phyloP scores from a whole-genome alignment of 2,329 filamentous ascomycete species.

The Stemphylium beticola region DNA sequence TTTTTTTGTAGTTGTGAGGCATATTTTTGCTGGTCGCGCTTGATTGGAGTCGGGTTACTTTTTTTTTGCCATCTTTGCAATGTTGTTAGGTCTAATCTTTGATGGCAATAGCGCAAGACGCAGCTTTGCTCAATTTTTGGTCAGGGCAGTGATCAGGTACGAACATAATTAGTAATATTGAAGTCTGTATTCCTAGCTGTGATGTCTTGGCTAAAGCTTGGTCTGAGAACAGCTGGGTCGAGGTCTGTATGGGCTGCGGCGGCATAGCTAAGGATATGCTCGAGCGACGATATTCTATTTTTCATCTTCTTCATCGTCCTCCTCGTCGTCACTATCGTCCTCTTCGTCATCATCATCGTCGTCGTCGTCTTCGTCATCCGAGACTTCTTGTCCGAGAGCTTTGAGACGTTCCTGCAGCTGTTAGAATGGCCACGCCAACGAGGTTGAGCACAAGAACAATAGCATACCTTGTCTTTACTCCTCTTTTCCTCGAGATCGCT shows the following conservation, averaged over 20 bases:
- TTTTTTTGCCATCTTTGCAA: too few relatives aligned
- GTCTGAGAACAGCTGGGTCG: not conserved
- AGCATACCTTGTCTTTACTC: conserved; percentile 46
- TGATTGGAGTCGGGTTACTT: too few relatives aligned
- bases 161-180: not conserved
- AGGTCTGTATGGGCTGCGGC: not conserved
- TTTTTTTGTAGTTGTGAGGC: too few relatives aligned
- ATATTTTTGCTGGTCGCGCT: not conserved
- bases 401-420: conserved; percentile 54
- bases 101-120: too few relatives aligned
- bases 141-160: too few relatives aligned
- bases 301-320: conserved; percentile 2
- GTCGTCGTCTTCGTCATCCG: conserved; percentile 50
- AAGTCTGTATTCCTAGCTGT: not conserved
- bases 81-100: too few relatives aligned
- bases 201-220: not conserved
- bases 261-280: not conserved
- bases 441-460: not conserved
- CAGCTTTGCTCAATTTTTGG: too few relatives aligned
- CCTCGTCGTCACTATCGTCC: conserved; percentile 11
- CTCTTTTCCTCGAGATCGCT: conserved; percentile 57
- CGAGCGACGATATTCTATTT: not conserved
- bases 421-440: not conserved
- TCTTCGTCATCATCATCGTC: conserved; percentile 35
- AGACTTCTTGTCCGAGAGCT: conserved; percentile 53